Percentiles rank a stretch among this genome's conserved stretches.
These are phyloP conservation scores for Bryoerythrophyllum caledonicum DNA, from an alignment of 225 moss, liverwort and hornwort genomes.

Conservation along the genomic window DNA sequence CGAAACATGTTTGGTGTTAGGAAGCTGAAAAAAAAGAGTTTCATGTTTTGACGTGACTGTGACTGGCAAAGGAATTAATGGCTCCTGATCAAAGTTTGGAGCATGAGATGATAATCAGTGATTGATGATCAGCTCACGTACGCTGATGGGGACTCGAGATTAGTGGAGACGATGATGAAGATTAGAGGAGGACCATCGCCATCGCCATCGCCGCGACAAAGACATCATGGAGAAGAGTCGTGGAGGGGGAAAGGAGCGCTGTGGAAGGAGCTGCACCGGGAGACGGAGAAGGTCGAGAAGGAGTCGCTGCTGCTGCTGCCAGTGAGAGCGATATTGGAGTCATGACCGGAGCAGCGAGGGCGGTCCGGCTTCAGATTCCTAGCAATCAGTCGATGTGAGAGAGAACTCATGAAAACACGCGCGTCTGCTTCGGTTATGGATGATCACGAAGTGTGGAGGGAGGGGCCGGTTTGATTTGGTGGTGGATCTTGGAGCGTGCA, in stretches of 20 bases:
- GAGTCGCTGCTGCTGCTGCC: no score
- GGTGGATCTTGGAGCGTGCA: constrained; percentile 15
- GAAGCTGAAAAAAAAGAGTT: no score
- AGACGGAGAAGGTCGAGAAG: no score
- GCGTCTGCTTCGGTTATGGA: no score
- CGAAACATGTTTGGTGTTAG: no score
- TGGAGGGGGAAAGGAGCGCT: background rate
- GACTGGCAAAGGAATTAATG: no score
- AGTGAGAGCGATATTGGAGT: no score
- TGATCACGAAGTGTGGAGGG: background rate
- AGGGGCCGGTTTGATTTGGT: background rate
- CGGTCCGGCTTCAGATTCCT: background rate
- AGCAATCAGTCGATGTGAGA: background rate
- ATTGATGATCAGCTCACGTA: background rate
- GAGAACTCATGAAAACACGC: no score
- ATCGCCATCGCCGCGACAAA: constrained; percentile 29
- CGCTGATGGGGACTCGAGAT: background rate
- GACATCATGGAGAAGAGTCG: constrained; percentile 25
- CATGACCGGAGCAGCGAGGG: background rate
- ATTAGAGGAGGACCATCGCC: background rate
- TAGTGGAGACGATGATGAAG: background rate
- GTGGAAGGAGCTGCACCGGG: background rate
- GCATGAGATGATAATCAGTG: no score
- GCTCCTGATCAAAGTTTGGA: no score
- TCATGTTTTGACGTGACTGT: no score